A percentile compares a stretch with the other conserved stretches of the same genome.
These are phyloP conservation scores for Pulveroboletus sp. DNA, from an alignment of 768 basidiomycete species.

Conservation along the genomic window DNA sequence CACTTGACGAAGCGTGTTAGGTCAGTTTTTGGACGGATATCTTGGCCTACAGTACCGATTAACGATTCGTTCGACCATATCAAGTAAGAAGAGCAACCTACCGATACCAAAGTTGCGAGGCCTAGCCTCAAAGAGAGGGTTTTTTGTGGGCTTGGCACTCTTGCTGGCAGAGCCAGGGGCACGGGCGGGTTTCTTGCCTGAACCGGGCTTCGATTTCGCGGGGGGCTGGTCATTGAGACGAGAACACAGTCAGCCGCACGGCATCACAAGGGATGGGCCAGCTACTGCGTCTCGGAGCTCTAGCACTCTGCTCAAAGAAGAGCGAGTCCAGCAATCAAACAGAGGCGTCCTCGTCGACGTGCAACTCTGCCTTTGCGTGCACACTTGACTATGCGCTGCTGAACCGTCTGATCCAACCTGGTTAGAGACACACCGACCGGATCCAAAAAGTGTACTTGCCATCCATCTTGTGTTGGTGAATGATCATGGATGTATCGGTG, in stretches of 20 bases:
- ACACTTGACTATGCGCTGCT: constrained; percentile 13
- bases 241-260: constrained; percentile 41
- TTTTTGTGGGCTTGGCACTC: constrained; percentile 74
- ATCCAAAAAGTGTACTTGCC: constrained; percentile 45
- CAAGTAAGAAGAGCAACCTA: constrained; percentile 34
- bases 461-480: constrained; percentile 43
- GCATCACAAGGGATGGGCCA: constrained; percentile 22
- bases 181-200: constrained; percentile 82
- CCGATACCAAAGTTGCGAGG: constrained; percentile 97
- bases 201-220: constrained; percentile 58
- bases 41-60: constrained; percentile 65
- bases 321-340: constrained; percentile 41
- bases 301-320: constrained; percentile 36
- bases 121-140: constrained; percentile 90
- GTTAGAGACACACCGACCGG: constrained; percentile 20
- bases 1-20: constrained; percentile 98
- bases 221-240: constrained; percentile 94
- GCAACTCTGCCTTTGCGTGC: constrained; percentile 38
- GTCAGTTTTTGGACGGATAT: constrained; percentile 86
- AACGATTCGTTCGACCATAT: background rate
- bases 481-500: constrained; percentile 36
- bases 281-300: constrained; percentile 49
- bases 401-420: constrained; percentile 20
- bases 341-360: constrained; percentile 37
- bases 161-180: constrained; percentile 83